phyloP scores from a whole-genome alignment of 306 rosid genomes.

The Cucumis cinereus region DNA sequence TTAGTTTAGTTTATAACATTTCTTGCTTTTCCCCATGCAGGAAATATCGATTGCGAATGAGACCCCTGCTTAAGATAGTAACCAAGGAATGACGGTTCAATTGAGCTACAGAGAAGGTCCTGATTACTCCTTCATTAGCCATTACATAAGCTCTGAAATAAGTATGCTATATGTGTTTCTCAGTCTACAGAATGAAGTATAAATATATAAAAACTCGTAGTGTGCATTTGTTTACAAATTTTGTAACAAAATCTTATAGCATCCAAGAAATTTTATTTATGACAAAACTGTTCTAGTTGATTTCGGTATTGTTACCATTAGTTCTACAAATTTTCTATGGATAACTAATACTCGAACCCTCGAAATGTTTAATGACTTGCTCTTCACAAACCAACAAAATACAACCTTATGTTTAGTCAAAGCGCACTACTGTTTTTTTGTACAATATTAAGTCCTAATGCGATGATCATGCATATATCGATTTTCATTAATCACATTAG shows the following conservation, averaged over 20 bases:
- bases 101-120: background rate
- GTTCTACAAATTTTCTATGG: too few relatives aligned
- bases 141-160: background rate
- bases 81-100: slow-evolving; percentile 3
- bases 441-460: too few relatives aligned
- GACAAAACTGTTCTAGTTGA: background rate
- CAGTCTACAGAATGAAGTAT: background rate
- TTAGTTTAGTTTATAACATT: background rate
- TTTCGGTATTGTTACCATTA: background rate
- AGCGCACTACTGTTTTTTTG: too few relatives aligned
- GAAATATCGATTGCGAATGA: slow-evolving; percentile 54
- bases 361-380: too few relatives aligned
- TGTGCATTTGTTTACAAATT: background rate
- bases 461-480: too few relatives aligned
- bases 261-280: background rate
- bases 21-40: slow-evolving; percentile 25
- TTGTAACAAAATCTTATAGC: background rate
- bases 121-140: background rate
- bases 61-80: slow-evolving; percentile 24
- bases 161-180: background rate
- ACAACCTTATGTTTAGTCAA: too few relatives aligned
- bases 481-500: too few relatives aligned
- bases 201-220: background rate
- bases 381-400: too few relatives aligned
- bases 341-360: too few relatives aligned